These are phyloP conservation scores for Penicillium alfredii DNA, from an alignment of 495 filamentous ascomycete species.

Conservation along the genomic window DNA sequence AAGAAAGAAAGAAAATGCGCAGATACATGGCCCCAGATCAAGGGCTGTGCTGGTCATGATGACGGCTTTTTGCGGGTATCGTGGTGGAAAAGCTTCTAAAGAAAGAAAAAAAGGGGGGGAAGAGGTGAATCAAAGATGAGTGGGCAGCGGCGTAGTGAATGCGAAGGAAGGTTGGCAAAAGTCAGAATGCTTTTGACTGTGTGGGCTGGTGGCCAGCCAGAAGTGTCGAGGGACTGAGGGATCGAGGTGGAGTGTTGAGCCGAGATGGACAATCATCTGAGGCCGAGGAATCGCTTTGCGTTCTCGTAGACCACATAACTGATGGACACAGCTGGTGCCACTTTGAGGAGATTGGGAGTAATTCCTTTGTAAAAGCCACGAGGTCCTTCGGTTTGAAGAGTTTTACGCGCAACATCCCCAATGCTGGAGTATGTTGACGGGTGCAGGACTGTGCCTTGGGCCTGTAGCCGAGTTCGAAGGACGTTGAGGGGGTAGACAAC, in stretches of 20 bases:
- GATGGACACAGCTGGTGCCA: constrained; percentile 93
- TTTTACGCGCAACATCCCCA: constrained; percentile 76
- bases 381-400: constrained; percentile 74
- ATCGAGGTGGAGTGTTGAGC: constrained; percentile 5
- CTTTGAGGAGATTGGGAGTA: constrained; percentile 93
- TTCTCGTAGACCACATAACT: constrained; percentile 98
- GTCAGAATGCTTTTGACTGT: background rate
- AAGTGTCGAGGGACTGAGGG: background rate
- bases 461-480: constrained; percentile 86
- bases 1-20: constrained; percentile 1
- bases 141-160: too few species aligned
- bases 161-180: background rate
- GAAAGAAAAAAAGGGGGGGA: constrained; percentile 3
- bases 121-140: too few species aligned
- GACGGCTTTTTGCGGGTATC: constrained; percentile 27
- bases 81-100: constrained; percentile 17
- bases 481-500: constrained; percentile 95
- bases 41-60: constrained; percentile 1
- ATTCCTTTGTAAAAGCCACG: constrained; percentile 90
- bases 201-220: background rate
- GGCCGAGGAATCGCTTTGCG: constrained; percentile 68
- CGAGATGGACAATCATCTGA: constrained; percentile 49
- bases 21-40: background rate
- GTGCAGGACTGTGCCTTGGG: constrained; percentile 88
- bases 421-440: constrained; percentile 87